phyloP scores from a whole-genome alignment of 768 basidiomycete genomes.

The Leccinum rimulosum region DNA sequence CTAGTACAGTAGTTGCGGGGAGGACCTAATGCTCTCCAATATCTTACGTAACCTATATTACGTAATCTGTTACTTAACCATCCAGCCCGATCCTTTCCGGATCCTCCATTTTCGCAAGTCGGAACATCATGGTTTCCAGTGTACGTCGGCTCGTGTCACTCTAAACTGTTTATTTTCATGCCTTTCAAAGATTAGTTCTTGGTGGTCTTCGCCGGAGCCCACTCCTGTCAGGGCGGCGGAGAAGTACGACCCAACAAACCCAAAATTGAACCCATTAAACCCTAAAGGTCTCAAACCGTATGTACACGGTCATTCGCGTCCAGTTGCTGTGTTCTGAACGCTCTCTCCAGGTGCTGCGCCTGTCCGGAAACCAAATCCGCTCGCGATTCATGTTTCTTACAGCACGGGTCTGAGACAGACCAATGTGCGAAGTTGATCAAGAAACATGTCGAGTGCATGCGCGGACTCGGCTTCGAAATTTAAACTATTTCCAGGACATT shows the following conservation, averaged over 20 bases:
- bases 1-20: no score
- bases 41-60: no score
- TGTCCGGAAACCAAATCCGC: constrained; percentile 90
- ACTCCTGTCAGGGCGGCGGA: constrained; percentile 32
- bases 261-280: constrained; percentile 84
- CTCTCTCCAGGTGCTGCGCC: constrained; percentile 77
- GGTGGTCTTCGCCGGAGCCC: constrained; percentile 48
- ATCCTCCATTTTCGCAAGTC: no score
- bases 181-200: constrained; percentile 44
- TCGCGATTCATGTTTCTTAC: constrained; percentile 94
- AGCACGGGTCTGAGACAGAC: constrained; percentile 59
- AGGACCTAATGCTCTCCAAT: no score
- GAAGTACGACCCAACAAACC: constrained; percentile 69
- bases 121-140: constrained; percentile 41
- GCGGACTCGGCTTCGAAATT: constrained; percentile 82
- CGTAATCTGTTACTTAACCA: no score
- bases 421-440: constrained; percentile 81
- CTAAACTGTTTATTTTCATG: not conserved
- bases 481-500: constrained; percentile 26
- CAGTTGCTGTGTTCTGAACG: not conserved
- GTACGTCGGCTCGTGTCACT: constrained; percentile 22
- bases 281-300: constrained; percentile 95
- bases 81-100: not conserved
- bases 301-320: constrained; percentile 27
- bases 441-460: constrained; percentile 90